phyloP scores from a whole-genome alignment of 2,329 filamentous ascomycete genomes.

The Alternaria dauci region DNA sequence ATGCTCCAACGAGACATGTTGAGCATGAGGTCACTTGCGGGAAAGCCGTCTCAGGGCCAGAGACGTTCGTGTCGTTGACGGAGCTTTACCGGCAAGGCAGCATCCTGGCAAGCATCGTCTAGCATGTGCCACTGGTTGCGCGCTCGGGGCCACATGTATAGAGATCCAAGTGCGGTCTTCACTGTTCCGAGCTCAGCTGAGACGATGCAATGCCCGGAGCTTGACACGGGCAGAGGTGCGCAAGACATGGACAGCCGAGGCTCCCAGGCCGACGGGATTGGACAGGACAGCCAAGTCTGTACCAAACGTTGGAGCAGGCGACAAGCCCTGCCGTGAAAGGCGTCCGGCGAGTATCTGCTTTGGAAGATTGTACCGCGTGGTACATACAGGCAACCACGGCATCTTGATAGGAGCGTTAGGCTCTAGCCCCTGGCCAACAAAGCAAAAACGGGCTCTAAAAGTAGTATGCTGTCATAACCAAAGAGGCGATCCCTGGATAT shows the following conservation, averaged over 20 bases:
- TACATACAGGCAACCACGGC: conserved; percentile 32
- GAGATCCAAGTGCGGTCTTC: conserved; percentile 15
- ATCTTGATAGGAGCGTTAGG: conserved; percentile 21
- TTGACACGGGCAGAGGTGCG: conserved; percentile 16
- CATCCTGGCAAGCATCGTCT: conserved; percentile 9
- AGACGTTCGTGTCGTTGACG: conserved; percentile 11
- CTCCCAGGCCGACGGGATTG: conserved; percentile 9
- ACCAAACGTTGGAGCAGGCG: conserved; percentile 27
- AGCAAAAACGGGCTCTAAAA: conserved; percentile 40
- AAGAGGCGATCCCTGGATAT: conserved; percentile 43
- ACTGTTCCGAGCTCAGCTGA: conserved; percentile 17
- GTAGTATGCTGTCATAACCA: conserved; percentile 47
- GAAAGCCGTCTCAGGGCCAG: conserved; percentile 17
- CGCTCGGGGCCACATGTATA: conserved; percentile 13
- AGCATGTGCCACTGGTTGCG: conserved; percentile 15
- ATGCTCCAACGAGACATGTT: conserved; percentile 11
- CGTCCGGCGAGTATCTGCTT: conserved; percentile 12
- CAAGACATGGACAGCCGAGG: conserved; percentile 10
- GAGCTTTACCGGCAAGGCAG: conserved; percentile 15
- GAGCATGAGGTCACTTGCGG: conserved; percentile 29
- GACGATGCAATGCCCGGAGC: conserved; percentile 20
- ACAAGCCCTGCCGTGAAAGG: conserved; percentile 18
- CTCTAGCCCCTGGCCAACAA: conserved; percentile 35
- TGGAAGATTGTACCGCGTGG: conserved; percentile 15
- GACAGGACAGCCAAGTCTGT: conserved; percentile 20